Evolutionary conservation across 768 basidiomycete species (phyloP).

Genomic region (Daedalea quercina): DNA sequence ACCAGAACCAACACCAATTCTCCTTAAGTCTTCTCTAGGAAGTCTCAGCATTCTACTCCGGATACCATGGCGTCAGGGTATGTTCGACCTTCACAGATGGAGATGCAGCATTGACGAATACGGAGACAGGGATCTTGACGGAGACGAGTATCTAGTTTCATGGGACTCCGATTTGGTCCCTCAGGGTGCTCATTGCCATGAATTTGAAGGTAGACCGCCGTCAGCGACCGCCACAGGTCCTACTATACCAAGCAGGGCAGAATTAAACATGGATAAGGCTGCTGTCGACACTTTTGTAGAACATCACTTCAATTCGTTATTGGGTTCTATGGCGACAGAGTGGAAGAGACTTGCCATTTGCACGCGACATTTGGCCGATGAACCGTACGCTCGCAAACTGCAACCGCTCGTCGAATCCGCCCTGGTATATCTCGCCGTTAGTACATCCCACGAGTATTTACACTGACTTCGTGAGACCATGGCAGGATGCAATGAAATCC

Average conservation of each 20-base stretch:
- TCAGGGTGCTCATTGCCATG: not conserved
- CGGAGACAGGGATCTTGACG: constrained; percentile 10
- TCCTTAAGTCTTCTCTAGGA: constrained; percentile 15
- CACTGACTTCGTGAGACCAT: too few species aligned
- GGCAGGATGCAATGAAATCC: constrained; percentile 12
- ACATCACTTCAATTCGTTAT: constrained; percentile 5
- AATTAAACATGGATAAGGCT: not conserved
- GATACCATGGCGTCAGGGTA: constrained; percentile 12
- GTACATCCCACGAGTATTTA: not conserved
- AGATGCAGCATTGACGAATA: too few species aligned
- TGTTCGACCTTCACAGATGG: not conserved
- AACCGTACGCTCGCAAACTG: not conserved
- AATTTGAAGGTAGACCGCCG: not conserved
- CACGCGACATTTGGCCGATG: constrained; percentile 7
- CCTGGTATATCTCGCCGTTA: not conserved
- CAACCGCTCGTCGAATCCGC: constrained; percentile 10
- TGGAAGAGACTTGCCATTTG: constrained; percentile 6
- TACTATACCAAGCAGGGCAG: not conserved
- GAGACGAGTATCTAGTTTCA: constrained; percentile 10
- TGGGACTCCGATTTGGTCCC: constrained; percentile 11
- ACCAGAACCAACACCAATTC: too few species aligned
- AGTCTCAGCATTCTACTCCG: constrained; percentile 7
- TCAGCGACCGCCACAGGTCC: not conserved
- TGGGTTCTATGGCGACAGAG: constrained; percentile 7
- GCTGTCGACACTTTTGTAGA: constrained; percentile 11